A percentile compares a stretch with the other conserved stretches of the same genome.
Conservation (phyloP, 805 yeast genomes). For the Pichia heedii region DNA sequence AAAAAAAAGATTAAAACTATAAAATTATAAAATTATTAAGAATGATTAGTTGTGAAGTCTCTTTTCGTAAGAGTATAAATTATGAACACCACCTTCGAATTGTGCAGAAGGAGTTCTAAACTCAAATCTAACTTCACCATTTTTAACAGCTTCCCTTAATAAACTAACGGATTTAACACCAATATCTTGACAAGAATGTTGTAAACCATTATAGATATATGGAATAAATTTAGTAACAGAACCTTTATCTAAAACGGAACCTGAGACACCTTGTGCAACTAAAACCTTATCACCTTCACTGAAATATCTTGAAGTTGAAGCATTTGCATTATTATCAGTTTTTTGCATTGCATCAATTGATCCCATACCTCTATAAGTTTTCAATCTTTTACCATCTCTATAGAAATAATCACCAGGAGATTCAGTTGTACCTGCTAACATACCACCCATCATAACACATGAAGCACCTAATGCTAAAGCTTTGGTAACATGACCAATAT, state of each 20-base stretch:
- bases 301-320: slow-evolving; percentile 96
- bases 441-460: slow-evolving; percentile 98
- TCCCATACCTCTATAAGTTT: slow-evolving; percentile 99
- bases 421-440: slow-evolving; percentile 97
- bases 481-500: slow-evolving; percentile 96
- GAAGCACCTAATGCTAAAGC: slow-evolving; percentile 97
- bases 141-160: slow-evolving; percentile 54
- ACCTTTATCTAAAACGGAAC: slow-evolving; percentile 95
- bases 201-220: slow-evolving; percentile 88
- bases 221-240: slow-evolving; percentile 90
- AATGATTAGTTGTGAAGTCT: slow-evolving; percentile 71
- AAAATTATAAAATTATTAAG: background rate
- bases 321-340: slow-evolving; percentile 82
- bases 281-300: slow-evolving; percentile 91
- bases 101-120: slow-evolving; percentile 98
- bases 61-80: slow-evolving; percentile 94
- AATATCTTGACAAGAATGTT: slow-evolving; percentile 98
- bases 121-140: slow-evolving; percentile 82
- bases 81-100: slow-evolving; percentile 97
- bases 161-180: slow-evolving; percentile 64
- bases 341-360: slow-evolving; percentile 97
- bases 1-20: background rate
- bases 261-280: slow-evolving; percentile 98
- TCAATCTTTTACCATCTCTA: slow-evolving; percentile 96
- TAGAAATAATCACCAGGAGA: slow-evolving; percentile 97